Evolutionary conservation across 768 basidiomycete genomes (phyloP).

Genomic region (Suillus subalutaceus): DNA sequence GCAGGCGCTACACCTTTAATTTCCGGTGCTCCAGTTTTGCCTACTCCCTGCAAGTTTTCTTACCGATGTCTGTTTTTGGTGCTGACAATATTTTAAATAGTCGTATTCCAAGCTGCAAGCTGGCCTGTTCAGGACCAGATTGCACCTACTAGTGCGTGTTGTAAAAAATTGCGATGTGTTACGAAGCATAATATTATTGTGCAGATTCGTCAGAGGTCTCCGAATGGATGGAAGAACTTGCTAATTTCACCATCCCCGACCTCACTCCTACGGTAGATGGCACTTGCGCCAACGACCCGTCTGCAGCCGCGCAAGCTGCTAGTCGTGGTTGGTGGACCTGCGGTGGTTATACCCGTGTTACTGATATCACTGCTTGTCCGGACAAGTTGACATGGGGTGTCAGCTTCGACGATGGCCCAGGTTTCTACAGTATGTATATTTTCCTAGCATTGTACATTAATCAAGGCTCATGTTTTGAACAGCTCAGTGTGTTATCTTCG

Average conservation of each 20-base stretch:
- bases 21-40: slow-evolving; percentile 66
- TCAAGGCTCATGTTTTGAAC: slow-evolving; percentile 18
- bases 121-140: slow-evolving; percentile 70
- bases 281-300: slow-evolving; percentile 64
- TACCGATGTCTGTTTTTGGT: background rate
- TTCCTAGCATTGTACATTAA: background rate
- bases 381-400: slow-evolving; percentile 77
- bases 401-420: slow-evolving; percentile 89
- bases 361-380: slow-evolving; percentile 70
- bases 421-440: slow-evolving; percentile 66
- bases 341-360: slow-evolving; percentile 62
- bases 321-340: slow-evolving; percentile 91
- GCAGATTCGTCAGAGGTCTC: slow-evolving; percentile 64
- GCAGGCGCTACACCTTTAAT: slow-evolving; percentile 66
- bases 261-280: slow-evolving; percentile 66
- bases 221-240: slow-evolving; percentile 76
- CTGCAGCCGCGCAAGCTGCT: slow-evolving; percentile 56
- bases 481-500: slow-evolving; percentile 50
- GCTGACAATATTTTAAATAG: slow-evolving; percentile 33
- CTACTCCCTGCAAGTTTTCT: slow-evolving; percentile 52
- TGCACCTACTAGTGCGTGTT: slow-evolving; percentile 57
- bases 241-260: slow-evolving; percentile 70
- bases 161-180: background rate
- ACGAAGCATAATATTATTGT: background rate
- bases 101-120: slow-evolving; percentile 44